Base-by-base conservation (phyloP, 1,139 yeast species). In the Debaryomycetaceae sp. region DNA sequence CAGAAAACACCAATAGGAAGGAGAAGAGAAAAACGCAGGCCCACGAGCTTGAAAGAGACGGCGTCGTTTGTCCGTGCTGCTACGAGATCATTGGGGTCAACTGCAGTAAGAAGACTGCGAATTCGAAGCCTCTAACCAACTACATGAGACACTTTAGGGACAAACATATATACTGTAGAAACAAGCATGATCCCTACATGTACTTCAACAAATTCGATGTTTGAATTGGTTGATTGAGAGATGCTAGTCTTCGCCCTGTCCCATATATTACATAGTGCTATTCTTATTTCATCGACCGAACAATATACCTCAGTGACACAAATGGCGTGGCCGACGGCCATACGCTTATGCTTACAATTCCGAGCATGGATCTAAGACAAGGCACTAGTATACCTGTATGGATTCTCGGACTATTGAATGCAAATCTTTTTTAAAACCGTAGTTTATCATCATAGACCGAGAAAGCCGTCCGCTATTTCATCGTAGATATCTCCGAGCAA, bases 61-160 rank as follows among this genome's bases (percentile, higher is more conserved):
- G 57, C 0, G 55, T 55, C 4, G 46, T 55, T 34, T 55, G 58
- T 44, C 52, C 56, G 14, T 42, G 40, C 34, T 55, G 58, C 38
- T 54, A 56, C 49, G 55, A 51, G 38, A 51, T 53, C 23, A 44
- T 55, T 23, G 58, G 54, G 41, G 54, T 54, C n/a, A 53, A 54
- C 37, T 55, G 58, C 41, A 53, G 65, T 40, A 45, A 48, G 5
- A 49, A 58, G 1, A 63, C 68, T 3, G 48, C 51, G 36, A 48
- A 47, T 14, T 36, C 35, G 29, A 57, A 59, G 36, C 65, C 64
- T 5, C 53, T 57, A 34, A 57, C 61, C 36, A 55, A 58, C 36
- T 65, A 62, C 45, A 58, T 62, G 45, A 52, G 68, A 35, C 69
- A 65, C 45, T 65, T 58, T 42, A 53, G 56, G 40, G 48, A 45